A percentile compares a stretch with the other conserved stretches of the same genome.
Conservation (phyloP, 1,284 basidiomycete species). For the Cryptococcus sp. region DNA sequence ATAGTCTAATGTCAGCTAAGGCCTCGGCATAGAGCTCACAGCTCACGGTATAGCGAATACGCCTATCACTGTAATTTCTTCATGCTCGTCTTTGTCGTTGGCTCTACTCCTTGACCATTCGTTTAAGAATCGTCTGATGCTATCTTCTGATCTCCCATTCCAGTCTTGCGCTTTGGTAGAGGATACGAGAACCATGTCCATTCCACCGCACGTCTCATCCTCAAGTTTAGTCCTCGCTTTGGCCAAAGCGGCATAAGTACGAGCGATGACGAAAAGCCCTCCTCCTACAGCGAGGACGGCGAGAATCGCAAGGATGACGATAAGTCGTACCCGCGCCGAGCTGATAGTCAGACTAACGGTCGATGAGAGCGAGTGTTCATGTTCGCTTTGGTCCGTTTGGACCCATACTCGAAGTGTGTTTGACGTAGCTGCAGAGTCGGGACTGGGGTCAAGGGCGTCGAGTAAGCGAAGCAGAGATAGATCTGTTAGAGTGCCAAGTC, state of each 20-base stretch:
- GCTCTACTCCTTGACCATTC: conserved; percentile 24
- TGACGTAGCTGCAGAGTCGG: conserved; percentile 49
- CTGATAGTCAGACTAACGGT: conserved; percentile 54
- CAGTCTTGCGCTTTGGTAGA: conserved; percentile 63
- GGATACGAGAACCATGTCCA: conserved; percentile 66
- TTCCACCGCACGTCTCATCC: conserved; percentile 63
- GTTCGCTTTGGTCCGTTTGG: background rate
- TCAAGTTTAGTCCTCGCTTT: conserved; percentile 64
- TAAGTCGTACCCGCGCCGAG: conserved; percentile 59
- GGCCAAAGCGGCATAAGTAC: conserved; percentile 63
- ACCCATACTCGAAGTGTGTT: conserved; percentile 8
- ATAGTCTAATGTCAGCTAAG: conserved; percentile 10
- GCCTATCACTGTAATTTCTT: conserved; percentile 66
- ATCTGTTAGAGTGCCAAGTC: conserved; percentile 69
- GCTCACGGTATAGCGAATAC: conserved; percentile 72
- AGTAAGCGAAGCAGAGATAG: conserved; percentile 71
- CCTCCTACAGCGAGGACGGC: conserved; percentile 65
- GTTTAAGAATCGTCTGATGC: conserved; percentile 16
- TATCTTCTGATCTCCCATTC: conserved; percentile 65
- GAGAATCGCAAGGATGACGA: conserved; percentile 65
- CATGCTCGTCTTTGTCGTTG: conserved; percentile 37
- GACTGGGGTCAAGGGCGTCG: conserved; percentile 61
- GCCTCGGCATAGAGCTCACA: background rate
- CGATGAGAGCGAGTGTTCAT: conserved; percentile 28
- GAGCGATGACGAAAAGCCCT: conserved; percentile 65